Percentiles rank a stretch among this genome's conserved stretches.
Conservation (phyloP, 495 filamentous ascomycete species). For the Penicillium verhagenii region DNA sequence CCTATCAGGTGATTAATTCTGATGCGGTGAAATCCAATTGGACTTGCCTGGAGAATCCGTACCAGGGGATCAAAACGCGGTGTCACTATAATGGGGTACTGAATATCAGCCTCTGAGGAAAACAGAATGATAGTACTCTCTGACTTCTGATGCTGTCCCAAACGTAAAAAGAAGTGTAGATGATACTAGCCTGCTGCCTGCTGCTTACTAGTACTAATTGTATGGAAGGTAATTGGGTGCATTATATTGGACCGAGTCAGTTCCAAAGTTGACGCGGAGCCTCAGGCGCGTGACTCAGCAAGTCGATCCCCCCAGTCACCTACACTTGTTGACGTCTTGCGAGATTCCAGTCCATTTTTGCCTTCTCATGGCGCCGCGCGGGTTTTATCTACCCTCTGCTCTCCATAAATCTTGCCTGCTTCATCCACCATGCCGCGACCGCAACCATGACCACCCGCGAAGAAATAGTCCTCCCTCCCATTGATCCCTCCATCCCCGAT, state of each 20-base stretch:
- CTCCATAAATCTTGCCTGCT: neutral
- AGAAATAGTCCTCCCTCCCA: constrained; percentile 53
- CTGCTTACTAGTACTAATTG: no score
- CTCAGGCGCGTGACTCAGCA: constrained; percentile 1
- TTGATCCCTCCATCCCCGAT: constrained; percentile 51
- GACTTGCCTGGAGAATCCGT: constrained; percentile 5
- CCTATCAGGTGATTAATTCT: constrained; percentile 2
- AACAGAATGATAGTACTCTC: no score
- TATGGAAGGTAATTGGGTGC: no score
- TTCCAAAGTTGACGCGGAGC: neutral
- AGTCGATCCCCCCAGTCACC: constrained; percentile 1
- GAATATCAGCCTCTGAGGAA: neutral
- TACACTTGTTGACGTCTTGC: constrained; percentile 1
- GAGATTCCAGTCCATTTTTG: neutral
- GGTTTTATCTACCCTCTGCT: neutral
- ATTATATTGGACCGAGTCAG: neutral
- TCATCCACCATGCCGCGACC: constrained; percentile 33
- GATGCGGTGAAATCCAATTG: constrained; percentile 4
- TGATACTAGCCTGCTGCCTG: no score
- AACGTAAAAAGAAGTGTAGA: no score
- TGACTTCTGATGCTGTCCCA: no score
- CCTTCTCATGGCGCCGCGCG: neutral
- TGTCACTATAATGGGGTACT: neutral
- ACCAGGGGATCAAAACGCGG: neutral
- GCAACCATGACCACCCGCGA: constrained; percentile 52